Evolutionary conservation across 148 eudicot species (phyloP), one percentile per base, ranked within the genome.

Genomic region (Dianthus caryophyllus): DNA sequence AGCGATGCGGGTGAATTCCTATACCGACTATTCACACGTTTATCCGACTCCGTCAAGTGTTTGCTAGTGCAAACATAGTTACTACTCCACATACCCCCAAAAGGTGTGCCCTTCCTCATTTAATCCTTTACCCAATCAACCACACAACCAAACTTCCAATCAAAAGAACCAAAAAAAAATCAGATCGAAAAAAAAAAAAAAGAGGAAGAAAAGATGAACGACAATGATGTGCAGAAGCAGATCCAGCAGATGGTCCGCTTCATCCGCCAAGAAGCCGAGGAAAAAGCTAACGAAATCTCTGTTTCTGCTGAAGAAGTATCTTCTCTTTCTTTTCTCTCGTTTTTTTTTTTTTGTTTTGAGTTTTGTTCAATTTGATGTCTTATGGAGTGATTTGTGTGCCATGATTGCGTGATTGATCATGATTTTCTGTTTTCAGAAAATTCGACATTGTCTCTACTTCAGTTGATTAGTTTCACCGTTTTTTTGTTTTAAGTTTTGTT

Each of bases 211-310:
- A 86, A 84, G 51, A 89, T 89, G 96, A 84, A 86, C 71, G 87
- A 84, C 81, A 81, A 77, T 36, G 91, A 86, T 81, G 96, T 89
- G 30, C 83, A 88, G 58, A 84, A 80, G 83, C 96, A 89, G 91
- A 89, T 89, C 83, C 83, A 89, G 78, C 91, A 89, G 89, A 89
- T 89, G 96, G 96, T 87, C 59, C 73, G 81, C 41, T 89, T 89
- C 81, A 89, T 89, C 80, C 92, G 87, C 73, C 92, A 86, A 70
- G 96, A 89, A 77, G 96, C 91, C 47, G 96, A 86, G 55, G 91
- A 89, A 76, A 89, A 89, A 66, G 84, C 96, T 66, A 89, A 89
- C 67, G 91, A 89, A 84, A 89, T 89, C 84, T 83, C 86, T 24
- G 92, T 89, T 64, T 82, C 96, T 18, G 96, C 96, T 62, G 87